These are phyloP conservation scores for Globisporangium middletonii DNA, from an alignment of 352 stramenopile genomes.

Conservation along the genomic window DNA sequence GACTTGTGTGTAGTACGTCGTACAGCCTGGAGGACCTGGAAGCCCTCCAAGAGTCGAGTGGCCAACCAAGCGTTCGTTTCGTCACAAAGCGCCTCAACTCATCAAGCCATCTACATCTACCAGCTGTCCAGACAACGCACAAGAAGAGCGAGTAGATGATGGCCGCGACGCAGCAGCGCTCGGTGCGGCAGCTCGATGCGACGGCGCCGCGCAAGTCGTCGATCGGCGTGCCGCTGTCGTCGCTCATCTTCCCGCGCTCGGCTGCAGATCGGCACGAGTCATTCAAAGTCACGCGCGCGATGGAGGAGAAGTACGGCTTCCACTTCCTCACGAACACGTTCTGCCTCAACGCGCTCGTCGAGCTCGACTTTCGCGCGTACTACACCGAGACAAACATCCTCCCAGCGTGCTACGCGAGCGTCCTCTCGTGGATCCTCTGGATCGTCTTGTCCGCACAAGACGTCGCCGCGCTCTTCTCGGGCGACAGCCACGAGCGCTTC, in stretches of 20 bases:
- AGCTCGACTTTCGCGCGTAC: slow-evolving; percentile 78
- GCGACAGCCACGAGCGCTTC: slow-evolving; percentile 22
- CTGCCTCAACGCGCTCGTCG: slow-evolving; percentile 41
- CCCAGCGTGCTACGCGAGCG: slow-evolving; percentile 54
- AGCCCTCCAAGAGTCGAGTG: too few relatives aligned
- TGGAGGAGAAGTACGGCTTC: slow-evolving; percentile 82
- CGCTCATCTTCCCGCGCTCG: slow-evolving; percentile 70
- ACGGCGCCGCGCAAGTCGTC: slow-evolving; percentile 36
- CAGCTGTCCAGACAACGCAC: too few relatives aligned
- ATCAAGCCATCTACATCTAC: too few relatives aligned
- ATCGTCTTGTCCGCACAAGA: slow-evolving; percentile 34
- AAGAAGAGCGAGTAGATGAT: background rate
- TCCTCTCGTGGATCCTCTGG: slow-evolving; percentile 56
- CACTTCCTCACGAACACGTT: slow-evolving; percentile 79
- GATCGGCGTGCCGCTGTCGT: slow-evolving; percentile 52
- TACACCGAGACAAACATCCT: slow-evolving; percentile 66
- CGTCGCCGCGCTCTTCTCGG: slow-evolving; percentile 33
- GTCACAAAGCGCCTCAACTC: too few relatives aligned
- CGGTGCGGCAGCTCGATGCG: slow-evolving; percentile 3
- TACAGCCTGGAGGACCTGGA: too few relatives aligned
- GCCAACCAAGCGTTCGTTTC: too few relatives aligned
- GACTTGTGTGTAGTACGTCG: too few relatives aligned
- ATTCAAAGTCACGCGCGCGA: slow-evolving; percentile 47
- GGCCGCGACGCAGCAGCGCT: slow-evolving; percentile 3
- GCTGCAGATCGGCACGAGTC: slow-evolving; percentile 60